Evolutionary conservation across 2,329 filamentous ascomycete genomes (phyloP).

Genomic region (Akanthomyces lecanii): DNA sequence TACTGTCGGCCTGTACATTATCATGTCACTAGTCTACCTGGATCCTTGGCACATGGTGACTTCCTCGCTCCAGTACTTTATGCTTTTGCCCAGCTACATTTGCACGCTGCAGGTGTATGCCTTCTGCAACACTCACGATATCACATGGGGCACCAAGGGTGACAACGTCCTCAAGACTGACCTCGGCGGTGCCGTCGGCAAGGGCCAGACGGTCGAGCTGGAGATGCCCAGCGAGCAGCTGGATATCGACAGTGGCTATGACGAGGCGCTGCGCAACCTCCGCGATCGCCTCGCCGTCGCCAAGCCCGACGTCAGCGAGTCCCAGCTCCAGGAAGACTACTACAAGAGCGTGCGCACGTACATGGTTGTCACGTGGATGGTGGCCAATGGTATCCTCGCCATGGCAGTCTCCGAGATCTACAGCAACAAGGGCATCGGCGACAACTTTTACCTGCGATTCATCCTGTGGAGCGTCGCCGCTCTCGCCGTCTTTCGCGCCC

Average conservation of each 20-base stretch:
- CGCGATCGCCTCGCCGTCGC: constrained; percentile 87
- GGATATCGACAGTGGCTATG: constrained; percentile 96
- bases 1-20: constrained; percentile 88
- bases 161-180: constrained; percentile 95
- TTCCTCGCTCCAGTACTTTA: constrained; percentile 84
- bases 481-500: constrained; percentile 80
- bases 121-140: constrained; percentile 98
- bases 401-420: constrained; percentile 93
- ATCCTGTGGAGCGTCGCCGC: constrained; percentile 88
- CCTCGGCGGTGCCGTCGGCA: constrained; percentile 76
- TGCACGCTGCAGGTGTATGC: constrained; percentile 97
- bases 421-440: constrained; percentile 61
- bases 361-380: constrained; percentile 95
- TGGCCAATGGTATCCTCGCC: constrained; percentile 83
- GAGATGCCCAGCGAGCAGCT: constrained; percentile 98
- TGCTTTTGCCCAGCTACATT: constrained; percentile 87
- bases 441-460: constrained; percentile 88
- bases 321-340: constrained; percentile 94
- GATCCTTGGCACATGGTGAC: constrained; percentile 99
- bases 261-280: constrained; percentile 92
- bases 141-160: constrained; percentile 98
- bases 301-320: constrained; percentile 56
- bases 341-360: constrained; percentile 96
- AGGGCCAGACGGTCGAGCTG: constrained; percentile 79
- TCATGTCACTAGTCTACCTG: constrained; percentile 94